A percentile compares a stretch with the other conserved stretches of the same genome.
Conservation (phyloP, 2,329 filamentous ascomycete genomes). For the Fonsecaea erecta region DNA sequence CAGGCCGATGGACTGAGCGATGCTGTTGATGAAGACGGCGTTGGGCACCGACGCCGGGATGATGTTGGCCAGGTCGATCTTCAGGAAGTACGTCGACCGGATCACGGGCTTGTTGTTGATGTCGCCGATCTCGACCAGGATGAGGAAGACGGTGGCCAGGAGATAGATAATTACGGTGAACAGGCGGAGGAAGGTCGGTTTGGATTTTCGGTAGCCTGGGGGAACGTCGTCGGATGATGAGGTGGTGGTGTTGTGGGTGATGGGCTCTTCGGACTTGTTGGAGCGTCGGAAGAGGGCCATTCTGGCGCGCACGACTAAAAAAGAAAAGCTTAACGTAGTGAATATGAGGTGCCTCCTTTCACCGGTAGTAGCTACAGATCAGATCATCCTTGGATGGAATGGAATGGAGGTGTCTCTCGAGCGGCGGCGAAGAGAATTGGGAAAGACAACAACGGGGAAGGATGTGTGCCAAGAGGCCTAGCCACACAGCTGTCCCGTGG, state of each 20-base stretch:
- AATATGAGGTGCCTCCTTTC: no score
- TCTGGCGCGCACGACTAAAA: no score
- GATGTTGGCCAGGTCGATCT: conserved; percentile 80
- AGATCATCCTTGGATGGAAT: neutral
- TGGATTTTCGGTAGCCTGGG: conserved; percentile 39
- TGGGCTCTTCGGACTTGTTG: conserved; percentile 14
- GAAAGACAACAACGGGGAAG: neutral
- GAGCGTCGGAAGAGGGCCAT: conserved; percentile 24
- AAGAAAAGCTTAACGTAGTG: neutral
- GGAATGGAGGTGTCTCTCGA: no score
- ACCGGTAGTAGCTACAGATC: neutral
- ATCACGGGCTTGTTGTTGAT: conserved; percentile 66
- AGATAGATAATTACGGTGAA: conserved; percentile 73
- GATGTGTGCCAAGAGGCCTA: neutral
- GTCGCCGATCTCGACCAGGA: conserved; percentile 81
- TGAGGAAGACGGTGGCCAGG: conserved; percentile 74
- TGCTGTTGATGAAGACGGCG: conserved; percentile 78
- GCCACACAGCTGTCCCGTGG: neutral
- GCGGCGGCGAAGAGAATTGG: neutral
- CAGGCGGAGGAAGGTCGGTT: conserved; percentile 59
- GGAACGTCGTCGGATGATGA: neutral
- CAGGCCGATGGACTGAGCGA: conserved; percentile 81
- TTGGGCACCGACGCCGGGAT: conserved; percentile 75
- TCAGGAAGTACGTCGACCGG: conserved; percentile 79
- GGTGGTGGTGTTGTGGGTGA: conserved; percentile 31